Base-by-base conservation (phyloP, 768 basidiomycete species). In the Termitomyces sp. region DNA sequence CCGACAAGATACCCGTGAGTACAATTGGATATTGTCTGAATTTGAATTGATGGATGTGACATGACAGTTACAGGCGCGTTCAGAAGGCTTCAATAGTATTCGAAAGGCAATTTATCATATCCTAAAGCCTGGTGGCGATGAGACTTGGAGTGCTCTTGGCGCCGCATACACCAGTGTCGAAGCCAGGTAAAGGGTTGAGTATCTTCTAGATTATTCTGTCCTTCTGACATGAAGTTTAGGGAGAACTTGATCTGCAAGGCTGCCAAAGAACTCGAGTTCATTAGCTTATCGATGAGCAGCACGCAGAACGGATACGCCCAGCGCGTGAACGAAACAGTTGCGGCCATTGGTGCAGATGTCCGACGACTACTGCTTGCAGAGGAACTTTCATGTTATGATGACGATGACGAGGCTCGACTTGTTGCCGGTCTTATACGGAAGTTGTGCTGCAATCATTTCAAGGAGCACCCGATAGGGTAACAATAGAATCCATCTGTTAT, bases 241-340 rank as follows among this genome's bases (percentile, higher is more conserved):
- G 67, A 70, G 49, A 62, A 69, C 21, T 63, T 79, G 11, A 62
- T 86, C 15, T 72, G 71, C 26, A 58, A 66, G 1, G 69, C 71
- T 2, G 79, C 84, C 4, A 73, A 67, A 51, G 68, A 71, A 33
- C 66, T 84, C 8, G 86, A 87, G 56, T 76, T 78, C 55, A 67
- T 57, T 4, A 72, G 71, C 1, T 73, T 79, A 43, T 72, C 76
- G 0, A 75, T 85, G 71, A 79, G 78, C 15, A 76, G 75, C 43
- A 84, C 82, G 0, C 60, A 65, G 9, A 67, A 69, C 2, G 84
- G 85, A 9, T 88, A 89, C 60, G 63, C 64, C 15, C 58, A 44
- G 5, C 77, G 78, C 2, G 63, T 77, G 1, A 43, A 53, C 1
- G 62, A 58, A 11, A 73, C 71, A 48, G 59, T 73, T 4, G 64